Percentiles rank a stretch among this genome's conserved stretches.
phyloP scores from a whole-genome alignment of 106 monocot genomes.

The Dioscorea dumetorum region DNA sequence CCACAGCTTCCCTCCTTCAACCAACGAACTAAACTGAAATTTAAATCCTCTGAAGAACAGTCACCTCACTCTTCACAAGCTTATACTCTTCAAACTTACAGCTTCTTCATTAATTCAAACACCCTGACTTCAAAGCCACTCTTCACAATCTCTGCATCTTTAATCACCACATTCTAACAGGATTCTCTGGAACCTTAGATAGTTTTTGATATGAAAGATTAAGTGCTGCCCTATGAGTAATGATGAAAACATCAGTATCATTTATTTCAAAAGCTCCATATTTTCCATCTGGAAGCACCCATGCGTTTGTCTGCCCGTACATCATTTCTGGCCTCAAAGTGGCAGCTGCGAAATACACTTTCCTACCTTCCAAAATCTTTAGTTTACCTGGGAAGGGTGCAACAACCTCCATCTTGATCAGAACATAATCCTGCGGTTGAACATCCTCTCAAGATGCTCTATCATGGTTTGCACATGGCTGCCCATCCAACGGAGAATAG shows the following conservation, averaged over 20 bases:
- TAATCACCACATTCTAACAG: slow-evolving; percentile 73
- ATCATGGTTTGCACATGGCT: slow-evolving; percentile 93
- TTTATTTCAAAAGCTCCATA: slow-evolving; percentile 96
- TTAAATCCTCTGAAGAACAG: too few species aligned
- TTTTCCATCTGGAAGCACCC: slow-evolving; percentile 87
- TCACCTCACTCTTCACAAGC: too few species aligned
- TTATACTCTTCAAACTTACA: too few species aligned
- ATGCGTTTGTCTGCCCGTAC: slow-evolving; percentile 95
- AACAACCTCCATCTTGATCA: slow-evolving; percentile 87
- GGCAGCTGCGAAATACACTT: slow-evolving; percentile 74
- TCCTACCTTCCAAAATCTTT: slow-evolving; percentile 66
- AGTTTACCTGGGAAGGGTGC: slow-evolving; percentile 66
- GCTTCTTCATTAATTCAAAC: too few species aligned
- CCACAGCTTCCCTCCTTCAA: too few species aligned
- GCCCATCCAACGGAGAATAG: too few species aligned
- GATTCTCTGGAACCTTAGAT: slow-evolving; percentile 63
- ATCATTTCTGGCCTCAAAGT: slow-evolving; percentile 94
- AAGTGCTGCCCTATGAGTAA: slow-evolving; percentile 68
- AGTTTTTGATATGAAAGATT: slow-evolving; percentile 82
- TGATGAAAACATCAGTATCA: slow-evolving; percentile 75
- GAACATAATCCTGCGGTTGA: slow-evolving; percentile 78
- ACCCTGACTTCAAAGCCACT: too few species aligned
- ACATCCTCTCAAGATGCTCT: slow-evolving; percentile 86
- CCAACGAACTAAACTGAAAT: too few species aligned
- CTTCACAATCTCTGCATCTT: too few species aligned